These are phyloP conservation scores for Melastoma malabathricum DNA, from an alignment of 345 rosid species.

Conservation along the genomic window DNA sequence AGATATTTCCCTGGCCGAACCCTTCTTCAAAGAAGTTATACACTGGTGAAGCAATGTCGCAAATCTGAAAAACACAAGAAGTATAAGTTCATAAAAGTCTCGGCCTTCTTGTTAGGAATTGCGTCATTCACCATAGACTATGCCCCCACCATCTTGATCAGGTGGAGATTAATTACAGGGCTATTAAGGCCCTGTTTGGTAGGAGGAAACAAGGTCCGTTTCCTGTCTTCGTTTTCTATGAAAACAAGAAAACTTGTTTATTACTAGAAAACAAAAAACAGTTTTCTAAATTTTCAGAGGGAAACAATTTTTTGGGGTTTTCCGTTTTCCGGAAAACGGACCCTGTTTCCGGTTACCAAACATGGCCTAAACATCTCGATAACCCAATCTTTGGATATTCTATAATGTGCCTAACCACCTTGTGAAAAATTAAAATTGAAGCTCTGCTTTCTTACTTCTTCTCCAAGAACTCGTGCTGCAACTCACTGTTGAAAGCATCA, in stretches of 20 bases:
- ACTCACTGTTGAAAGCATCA: slow-evolving; percentile 50
- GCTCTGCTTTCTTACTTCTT: slow-evolving; percentile 42
- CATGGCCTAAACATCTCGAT: neutral
- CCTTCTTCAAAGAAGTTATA: slow-evolving; percentile 49
- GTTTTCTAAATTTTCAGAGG: no score
- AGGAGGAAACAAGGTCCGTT: no score
- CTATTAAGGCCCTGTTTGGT: no score
- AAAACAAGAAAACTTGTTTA: no score
- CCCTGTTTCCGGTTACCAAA: no score
- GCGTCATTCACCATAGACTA: neutral
- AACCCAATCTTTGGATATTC: neutral
- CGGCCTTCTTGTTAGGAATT: neutral
- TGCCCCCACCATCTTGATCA: neutral
- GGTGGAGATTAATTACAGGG: neutral
- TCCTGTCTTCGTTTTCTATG: no score
- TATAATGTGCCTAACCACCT: neutral
- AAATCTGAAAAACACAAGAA: slow-evolving; percentile 29
- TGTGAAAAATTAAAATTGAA: neutral
- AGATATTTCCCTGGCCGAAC: slow-evolving; percentile 57
- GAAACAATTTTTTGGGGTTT: no score
- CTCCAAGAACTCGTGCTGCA: slow-evolving; percentile 71
- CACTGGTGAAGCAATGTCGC: slow-evolving; percentile 78
- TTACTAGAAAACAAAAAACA: no score
- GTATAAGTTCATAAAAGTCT: neutral
- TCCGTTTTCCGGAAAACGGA: no score